Evolutionary conservation across 139 green algal genomes (phyloP).

Genomic region (Haematococcus lacustris): DNA sequence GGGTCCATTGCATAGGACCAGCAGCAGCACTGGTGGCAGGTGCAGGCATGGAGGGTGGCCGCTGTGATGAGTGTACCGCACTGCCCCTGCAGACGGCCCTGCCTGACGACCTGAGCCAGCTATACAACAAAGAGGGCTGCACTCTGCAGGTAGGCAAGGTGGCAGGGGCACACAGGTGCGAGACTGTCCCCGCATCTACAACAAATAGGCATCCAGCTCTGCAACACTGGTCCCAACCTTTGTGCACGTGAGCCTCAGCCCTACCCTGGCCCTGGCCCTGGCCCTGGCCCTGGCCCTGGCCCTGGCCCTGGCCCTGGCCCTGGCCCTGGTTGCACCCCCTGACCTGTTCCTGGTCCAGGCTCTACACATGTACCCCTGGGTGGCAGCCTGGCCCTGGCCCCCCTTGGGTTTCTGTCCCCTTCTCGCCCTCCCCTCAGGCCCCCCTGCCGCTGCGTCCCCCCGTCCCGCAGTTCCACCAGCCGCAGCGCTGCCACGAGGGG

Average conservation of each 20-base stretch:
- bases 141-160: slow-evolving; percentile 20
- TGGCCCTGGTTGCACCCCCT: too few relatives aligned
- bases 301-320: too few relatives aligned
- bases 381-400: not conserved
- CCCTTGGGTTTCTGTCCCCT: not conserved
- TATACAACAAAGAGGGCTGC: slow-evolving; percentile 26
- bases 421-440: not conserved
- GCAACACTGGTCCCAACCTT: not conserved
- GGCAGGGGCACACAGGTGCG: not conserved
- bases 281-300: not conserved
- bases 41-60: not conserved
- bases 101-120: slow-evolving; percentile 7
- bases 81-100: slow-evolving; percentile 27
- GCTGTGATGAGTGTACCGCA: not conserved
- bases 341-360: too few relatives aligned
- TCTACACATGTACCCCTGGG: not conserved
- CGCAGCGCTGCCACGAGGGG: slow-evolving; percentile 56
- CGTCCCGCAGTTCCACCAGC: slow-evolving; percentile 58
- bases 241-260: not conserved
- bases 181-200: not conserved
- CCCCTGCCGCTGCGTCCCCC: not conserved
- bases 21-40: too few relatives aligned
- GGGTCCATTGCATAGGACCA: not conserved
- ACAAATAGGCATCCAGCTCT: not conserved
- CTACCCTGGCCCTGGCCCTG: not conserved